Evolutionary conservation across 2,329 filamentous ascomycete genomes (phyloP), one percentile per base, ranked within the genome.

Genomic region (Trichoderma sp.): DNA sequence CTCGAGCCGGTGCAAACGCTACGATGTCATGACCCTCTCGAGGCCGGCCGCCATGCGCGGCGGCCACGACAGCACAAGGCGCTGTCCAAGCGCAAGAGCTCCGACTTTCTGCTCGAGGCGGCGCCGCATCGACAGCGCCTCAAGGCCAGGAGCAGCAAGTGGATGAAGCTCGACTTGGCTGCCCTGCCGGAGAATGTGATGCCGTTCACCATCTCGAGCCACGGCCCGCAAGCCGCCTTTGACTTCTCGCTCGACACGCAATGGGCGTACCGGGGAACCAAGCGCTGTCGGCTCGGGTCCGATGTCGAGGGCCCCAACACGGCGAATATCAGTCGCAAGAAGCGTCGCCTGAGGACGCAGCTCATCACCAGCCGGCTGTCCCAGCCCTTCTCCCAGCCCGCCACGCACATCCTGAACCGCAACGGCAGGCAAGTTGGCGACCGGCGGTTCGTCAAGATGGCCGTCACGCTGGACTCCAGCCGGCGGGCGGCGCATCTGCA

Each of bases 291-390:
- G 28, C 78, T 83, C 5, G 72, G 80, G 2, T 83, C 86, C 43
- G 89, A 91, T 71, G 85, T 90, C 54, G 88, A 90, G 70, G 87
- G 83, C 66, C 85, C 82, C 61, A 81, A 83, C 72, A 86, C 85
- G 0, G 81, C 81, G 32, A 73, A 72, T n/a, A 72, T 87, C 68
- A 76, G 81, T 75, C 83, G 80, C 75, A 93, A 93, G 82, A 93
- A 92, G 78, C 86, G 90, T 28, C 84, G 90, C 4, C 79, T 92
- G 4, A 84, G 89, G 1, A 80, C 87, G 2, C 79, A 85, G 24
- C 83, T 92, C 54, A 87, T 92, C 74, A 93, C 91, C 1, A 92
- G 89, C 24, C 85, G 89, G 8, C 86, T 93, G 0, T 92, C 90
- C 11, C 85, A 84, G 59, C 90, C 90, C 1, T 93, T 88, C 77